Conservation (phyloP, 352 stramenopile species). For the Thalassiosira oceanica region DNA sequence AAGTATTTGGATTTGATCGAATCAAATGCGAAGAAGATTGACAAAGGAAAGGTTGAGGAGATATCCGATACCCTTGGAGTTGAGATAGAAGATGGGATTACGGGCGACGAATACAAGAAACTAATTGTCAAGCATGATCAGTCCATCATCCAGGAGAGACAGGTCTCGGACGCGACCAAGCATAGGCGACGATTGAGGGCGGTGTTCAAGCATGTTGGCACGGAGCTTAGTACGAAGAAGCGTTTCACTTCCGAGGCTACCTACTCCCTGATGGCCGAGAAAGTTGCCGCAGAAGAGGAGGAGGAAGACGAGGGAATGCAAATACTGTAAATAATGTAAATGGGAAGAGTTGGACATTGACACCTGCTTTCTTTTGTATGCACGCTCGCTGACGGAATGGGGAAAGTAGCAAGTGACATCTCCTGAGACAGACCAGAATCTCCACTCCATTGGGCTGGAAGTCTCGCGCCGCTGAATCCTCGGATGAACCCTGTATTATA, state of each 20-base stretch:
- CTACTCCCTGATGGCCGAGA: not conserved
- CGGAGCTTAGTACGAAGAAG: not conserved
- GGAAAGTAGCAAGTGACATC: no score
- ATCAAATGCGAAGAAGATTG: conserved; percentile 1
- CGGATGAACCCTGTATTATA: no score
- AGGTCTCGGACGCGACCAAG: not conserved
- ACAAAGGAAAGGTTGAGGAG: not conserved
- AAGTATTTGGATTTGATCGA: not conserved
- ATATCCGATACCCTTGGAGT: no score
- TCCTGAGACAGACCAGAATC: no score
- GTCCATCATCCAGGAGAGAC: not conserved
- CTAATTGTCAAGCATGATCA: not conserved
- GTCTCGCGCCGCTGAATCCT: no score
- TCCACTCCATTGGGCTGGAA: no score
- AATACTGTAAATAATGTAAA: no score
- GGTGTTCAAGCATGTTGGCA: not conserved
- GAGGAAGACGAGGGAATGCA: no score
- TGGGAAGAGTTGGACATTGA: no score
- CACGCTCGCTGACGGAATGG: no score
- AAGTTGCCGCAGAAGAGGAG: not conserved
- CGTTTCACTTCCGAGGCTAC: not conserved
- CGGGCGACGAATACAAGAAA: not conserved
- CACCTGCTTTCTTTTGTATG: no score
- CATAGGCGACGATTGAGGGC: not conserved
- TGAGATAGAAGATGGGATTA: not conserved